Evolutionary conservation across 441 rosid species (phyloP).

Genomic region (Populus hybrid): DNA sequence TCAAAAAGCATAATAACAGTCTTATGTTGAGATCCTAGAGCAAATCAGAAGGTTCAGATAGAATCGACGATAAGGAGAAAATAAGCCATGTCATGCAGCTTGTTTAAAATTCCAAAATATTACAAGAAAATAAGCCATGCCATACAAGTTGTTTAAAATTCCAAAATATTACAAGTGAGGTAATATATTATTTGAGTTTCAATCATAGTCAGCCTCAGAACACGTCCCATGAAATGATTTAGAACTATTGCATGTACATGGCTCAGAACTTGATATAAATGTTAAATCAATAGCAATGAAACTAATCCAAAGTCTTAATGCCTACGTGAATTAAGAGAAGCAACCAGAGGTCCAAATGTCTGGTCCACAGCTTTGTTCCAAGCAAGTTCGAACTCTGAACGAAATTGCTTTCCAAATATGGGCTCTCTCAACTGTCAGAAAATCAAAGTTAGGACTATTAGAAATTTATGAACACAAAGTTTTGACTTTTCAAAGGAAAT

Average conservation of each 20-base stretch:
- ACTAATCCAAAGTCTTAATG: conserved; percentile 37
- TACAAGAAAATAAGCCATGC: background rate
- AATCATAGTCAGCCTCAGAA: conserved; percentile 8
- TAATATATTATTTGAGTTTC: conserved; percentile 4
- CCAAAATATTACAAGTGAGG: background rate
- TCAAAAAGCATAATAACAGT: background rate
- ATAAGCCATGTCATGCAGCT: background rate
- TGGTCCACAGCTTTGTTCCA: conserved; percentile 92
- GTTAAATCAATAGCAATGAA: conserved; percentile 7
- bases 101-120: background rate
- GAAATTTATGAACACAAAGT: conserved; percentile 5
- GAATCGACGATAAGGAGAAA: background rate
- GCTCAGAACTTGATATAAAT: conserved; percentile 7
- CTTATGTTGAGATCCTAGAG: background rate
- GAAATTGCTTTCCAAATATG: conserved; percentile 57
- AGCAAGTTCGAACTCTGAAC: conserved; percentile 46
- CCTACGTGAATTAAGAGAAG: conserved; percentile 58
- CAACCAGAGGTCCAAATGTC: conserved; percentile 48
- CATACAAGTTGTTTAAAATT: background rate
- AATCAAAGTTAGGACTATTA: conserved; percentile 15
- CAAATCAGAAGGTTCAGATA: background rate
- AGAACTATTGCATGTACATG: conserved; percentile 12
- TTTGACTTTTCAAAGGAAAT: background rate
- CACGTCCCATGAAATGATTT: conserved; percentile 9
- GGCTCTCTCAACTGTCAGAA: conserved; percentile 54